phyloP scores from a whole-genome alignment of 345 rosid genomes.

The Ailanthus altissimus region DNA sequence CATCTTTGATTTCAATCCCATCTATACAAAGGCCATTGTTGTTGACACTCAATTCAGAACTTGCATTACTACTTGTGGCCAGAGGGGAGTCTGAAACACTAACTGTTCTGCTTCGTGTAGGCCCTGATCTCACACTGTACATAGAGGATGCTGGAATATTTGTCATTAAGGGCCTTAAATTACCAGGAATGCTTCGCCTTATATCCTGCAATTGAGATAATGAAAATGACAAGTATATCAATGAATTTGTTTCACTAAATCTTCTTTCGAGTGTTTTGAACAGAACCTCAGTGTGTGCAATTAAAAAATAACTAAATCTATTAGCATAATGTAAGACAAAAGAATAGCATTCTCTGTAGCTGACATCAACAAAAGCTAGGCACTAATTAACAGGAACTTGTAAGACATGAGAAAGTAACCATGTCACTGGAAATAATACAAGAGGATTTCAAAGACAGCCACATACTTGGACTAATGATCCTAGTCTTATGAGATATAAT shows the following conservation, averaged over 20 bases:
- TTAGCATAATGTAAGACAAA: not conserved
- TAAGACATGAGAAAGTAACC: not conserved
- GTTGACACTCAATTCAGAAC: constrained; percentile 89
- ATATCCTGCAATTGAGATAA: constrained; percentile 65
- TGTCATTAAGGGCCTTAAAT: constrained; percentile 84
- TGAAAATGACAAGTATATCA: not conserved
- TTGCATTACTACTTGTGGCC: constrained; percentile 97
- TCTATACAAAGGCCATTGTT: constrained; percentile 67
- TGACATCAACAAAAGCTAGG: not conserved
- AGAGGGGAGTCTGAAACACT: constrained; percentile 88
- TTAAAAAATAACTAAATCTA: not conserved
- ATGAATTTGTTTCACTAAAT: not conserved
- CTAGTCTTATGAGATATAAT: not conserved
- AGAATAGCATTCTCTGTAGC: not conserved
- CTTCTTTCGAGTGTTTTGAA: not conserved
- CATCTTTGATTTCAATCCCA: constrained; percentile 63
- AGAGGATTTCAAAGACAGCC: not conserved
- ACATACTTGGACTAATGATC: not conserved
- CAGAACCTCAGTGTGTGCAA: not conserved
- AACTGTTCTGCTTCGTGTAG: constrained; percentile 58
- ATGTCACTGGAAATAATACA: not conserved
- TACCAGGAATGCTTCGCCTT: constrained; percentile 86
- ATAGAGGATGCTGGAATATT: constrained; percentile 96
- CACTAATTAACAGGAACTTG: not conserved
- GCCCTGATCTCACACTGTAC: constrained; percentile 96